Evolutionary conservation across 352 stramenopile species (phyloP).

Genomic region (Chrysophaeum taylorii): DNA sequence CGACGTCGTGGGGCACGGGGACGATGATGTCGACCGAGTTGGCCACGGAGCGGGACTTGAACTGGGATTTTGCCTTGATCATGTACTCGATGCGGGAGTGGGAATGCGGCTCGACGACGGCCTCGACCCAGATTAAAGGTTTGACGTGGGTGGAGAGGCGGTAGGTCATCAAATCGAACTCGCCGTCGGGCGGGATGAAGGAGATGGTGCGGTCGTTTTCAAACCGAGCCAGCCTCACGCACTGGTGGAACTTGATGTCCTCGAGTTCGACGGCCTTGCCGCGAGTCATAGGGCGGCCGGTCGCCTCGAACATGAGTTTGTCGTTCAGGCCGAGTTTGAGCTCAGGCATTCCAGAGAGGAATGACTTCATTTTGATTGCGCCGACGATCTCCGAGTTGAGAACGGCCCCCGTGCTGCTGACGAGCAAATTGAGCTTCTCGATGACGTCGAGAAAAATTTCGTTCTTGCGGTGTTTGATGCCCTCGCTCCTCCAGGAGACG

Average conservation of each 20-base stretch:
- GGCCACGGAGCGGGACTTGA: slow-evolving; percentile 93
- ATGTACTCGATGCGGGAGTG: slow-evolving; percentile 96
- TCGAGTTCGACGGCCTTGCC: slow-evolving; percentile 97
- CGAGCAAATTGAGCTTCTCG: slow-evolving; percentile 91
- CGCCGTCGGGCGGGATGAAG: slow-evolving; percentile 98
- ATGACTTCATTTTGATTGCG: slow-evolving; percentile 95
- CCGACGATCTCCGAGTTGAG: slow-evolving; percentile 95
- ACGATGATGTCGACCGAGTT: slow-evolving; percentile 99
- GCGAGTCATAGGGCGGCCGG: slow-evolving; percentile 46
- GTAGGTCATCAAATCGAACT: slow-evolving; percentile 98
- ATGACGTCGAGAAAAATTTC: slow-evolving; percentile 99
- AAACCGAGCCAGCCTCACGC: slow-evolving; percentile 94
- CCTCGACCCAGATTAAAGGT: slow-evolving; percentile 96
- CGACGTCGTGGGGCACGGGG: slow-evolving; percentile 93
- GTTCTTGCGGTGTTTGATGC: slow-evolving; percentile 99
- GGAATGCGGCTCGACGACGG: slow-evolving; percentile 93
- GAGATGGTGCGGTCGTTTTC: slow-evolving; percentile 98
- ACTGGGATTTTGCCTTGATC: slow-evolving; percentile 92
- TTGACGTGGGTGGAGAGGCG: slow-evolving; percentile 95
- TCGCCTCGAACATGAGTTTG: slow-evolving; percentile 97
- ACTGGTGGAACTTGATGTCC: slow-evolving; percentile 99
- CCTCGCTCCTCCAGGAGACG: slow-evolving; percentile 95
- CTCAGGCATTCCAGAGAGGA: slow-evolving; percentile 96
- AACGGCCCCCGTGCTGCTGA: slow-evolving; percentile 92
- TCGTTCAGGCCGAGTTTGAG: slow-evolving; percentile 99